Base-by-base conservation (phyloP, 2,329 filamentous ascomycete genomes). In the Monosporascus sp. region DNA sequence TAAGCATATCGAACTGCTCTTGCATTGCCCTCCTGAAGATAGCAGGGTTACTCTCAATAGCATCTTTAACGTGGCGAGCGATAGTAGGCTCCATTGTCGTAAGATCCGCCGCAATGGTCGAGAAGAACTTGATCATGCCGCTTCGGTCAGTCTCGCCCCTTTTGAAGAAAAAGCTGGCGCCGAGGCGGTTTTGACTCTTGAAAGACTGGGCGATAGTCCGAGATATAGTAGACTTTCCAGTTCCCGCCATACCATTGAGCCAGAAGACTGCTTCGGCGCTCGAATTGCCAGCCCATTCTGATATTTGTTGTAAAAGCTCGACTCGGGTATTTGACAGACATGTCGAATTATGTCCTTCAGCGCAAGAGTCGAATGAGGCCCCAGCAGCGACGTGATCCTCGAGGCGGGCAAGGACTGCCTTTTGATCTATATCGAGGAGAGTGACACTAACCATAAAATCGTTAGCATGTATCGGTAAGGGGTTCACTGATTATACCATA, bases 1-100 rank as follows among this genome's bases (percentile, higher is more conserved):
- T 61, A 1, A 78, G 68, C 49, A 68, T 67, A 0, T 73, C 59
- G 51, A 74, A 77, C 53, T 77, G 73, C n/a, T 73, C 62, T 22
- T 48, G 54, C 4, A 70, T 45, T 17, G 57, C 17, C 45, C 70
- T 68, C 4, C 50, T 52, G 15, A 57, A 7, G 35, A 74, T 66
- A 4, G 24, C 38, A n/a, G 62, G 62, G 46, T 73, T 60, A 1
- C 39, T 39, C 2, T 70, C 60, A 14, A 76, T 61, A 3, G 64
- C 64, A 8, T 62, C 50, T 18, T 57, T 59, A 27, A 75, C 53
- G 7, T 59, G 43, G 3, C 18, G 49, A 1, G 55, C 60, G 1
- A 75, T 43, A 2, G 52, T 36, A 8, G 71, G 68, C 14, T 69
- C 50, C 7, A 54, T 59, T 0, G 18, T 43, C 1, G 61, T 56